Conservation (phyloP, 2,329 filamentous ascomycete species). For the Byssoonygena ceratinophila region DNA sequence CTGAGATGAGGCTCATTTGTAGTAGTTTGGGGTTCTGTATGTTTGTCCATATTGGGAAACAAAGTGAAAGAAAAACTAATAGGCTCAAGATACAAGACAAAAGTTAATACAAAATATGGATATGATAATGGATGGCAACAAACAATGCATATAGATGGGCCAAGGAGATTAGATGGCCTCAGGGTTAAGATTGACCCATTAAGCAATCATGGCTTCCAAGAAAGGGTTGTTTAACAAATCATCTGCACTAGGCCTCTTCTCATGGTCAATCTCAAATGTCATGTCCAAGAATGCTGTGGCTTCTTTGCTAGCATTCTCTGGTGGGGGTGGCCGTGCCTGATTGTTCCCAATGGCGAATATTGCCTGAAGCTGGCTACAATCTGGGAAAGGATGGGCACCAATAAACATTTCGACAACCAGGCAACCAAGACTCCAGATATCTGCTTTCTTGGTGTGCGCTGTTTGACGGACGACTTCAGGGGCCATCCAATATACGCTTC, state of each 20-base stretch:
- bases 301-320: constrained; percentile 73
- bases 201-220: constrained; percentile 57
- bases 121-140: background rate
- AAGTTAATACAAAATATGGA: background rate
- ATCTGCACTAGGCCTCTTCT: constrained; percentile 81
- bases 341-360: constrained; percentile 96
- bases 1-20: no score
- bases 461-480: constrained; percentile 97
- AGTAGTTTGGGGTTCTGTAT: no score
- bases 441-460: constrained; percentile 93
- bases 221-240: constrained; percentile 79
- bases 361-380: constrained; percentile 91
- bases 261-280: constrained; percentile 94
- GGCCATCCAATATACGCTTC: constrained; percentile 99
- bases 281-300: constrained; percentile 71
- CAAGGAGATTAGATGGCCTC: background rate
- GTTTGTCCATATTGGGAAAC: no score
- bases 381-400: constrained; percentile 87
- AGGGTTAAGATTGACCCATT: constrained; percentile 16
- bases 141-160: background rate
- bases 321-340: constrained; percentile 77
- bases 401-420: constrained; percentile 99
- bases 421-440: constrained; percentile 96
- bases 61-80: background rate
- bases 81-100: constrained; percentile 2